A percentile compares a stretch with the other conserved stretches of the same genome.
Conservation (phyloP, 2,329 filamentous ascomycete genomes). For the Graphilbum fragrans region DNA sequence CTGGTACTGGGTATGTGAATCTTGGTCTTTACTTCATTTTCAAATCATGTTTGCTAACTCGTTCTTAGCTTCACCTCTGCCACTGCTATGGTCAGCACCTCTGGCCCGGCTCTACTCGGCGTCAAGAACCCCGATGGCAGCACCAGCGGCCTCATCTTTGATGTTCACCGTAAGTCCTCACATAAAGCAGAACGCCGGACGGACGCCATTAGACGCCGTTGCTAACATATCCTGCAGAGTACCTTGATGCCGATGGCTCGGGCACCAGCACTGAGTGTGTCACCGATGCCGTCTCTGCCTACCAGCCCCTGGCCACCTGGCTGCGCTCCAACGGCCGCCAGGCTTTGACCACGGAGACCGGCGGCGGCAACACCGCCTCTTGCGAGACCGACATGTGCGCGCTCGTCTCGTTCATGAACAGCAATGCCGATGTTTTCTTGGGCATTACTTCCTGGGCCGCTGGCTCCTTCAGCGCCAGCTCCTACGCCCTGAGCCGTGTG, state of each 20-base stretch:
- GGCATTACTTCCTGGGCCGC: constrained; percentile 16
- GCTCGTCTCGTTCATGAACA: constrained; percentile 18
- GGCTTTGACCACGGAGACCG: constrained; percentile 21
- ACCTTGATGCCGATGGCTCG: constrained; percentile 44
- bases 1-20: constrained; percentile 32
- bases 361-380: constrained; percentile 18
- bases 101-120: constrained; percentile 21
- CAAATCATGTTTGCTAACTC: not conserved
- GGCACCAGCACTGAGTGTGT: constrained; percentile 39
- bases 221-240: constrained; percentile 22
- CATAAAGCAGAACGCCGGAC: not conserved
- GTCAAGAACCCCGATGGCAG: constrained; percentile 46
- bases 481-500: constrained; percentile 15
- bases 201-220: not conserved
- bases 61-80: constrained; percentile 32
- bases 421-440: constrained; percentile 18
- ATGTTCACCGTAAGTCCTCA: constrained; percentile 32
- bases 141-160: constrained; percentile 40
- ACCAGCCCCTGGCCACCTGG: constrained; percentile 21
- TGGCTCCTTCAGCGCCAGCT: constrained; percentile 12
- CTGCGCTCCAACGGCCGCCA: constrained; percentile 19
- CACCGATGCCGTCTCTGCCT: constrained; percentile 19
- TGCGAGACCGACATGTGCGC: constrained; percentile 19
- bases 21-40: not conserved
- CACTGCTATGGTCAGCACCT: constrained; percentile 14